A percentile compares a stretch with the other conserved stretches of the same genome.
These are phyloP conservation scores for Willaertia magna DNA, from an alignment of 208 protist species.

Conservation along the genomic window DNA sequence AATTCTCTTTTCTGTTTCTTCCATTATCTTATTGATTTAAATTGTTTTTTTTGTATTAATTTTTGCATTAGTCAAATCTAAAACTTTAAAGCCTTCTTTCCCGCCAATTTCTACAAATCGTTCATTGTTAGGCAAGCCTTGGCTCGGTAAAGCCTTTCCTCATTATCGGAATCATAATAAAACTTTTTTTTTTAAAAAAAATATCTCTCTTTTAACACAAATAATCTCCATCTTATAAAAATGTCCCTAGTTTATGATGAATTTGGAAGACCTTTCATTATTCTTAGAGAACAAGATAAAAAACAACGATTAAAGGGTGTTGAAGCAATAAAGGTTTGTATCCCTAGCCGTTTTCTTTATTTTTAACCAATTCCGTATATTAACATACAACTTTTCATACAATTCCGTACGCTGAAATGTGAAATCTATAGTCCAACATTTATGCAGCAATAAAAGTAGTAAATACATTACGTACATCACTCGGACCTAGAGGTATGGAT, in stretches of 20 bases:
- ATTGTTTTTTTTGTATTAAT: background rate
- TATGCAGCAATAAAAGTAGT: slow-evolving; percentile 86
- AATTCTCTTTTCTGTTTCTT: no score
- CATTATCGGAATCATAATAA: background rate
- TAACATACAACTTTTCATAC: background rate
- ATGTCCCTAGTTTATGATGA: slow-evolving; percentile 97
- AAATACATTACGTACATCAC: slow-evolving; percentile 88
- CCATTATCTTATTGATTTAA: no score
- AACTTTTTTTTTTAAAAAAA: background rate
- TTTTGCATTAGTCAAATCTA: background rate
- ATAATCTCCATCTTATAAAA: background rate
- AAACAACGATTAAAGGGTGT: slow-evolving; percentile 87
- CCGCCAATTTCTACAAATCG: background rate
- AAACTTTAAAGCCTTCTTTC: background rate
- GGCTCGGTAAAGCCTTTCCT: background rate
- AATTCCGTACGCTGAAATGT: background rate
- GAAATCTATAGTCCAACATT: slow-evolving; percentile 77
- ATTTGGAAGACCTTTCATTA: slow-evolving; percentile 96
- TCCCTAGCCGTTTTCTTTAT: no score
- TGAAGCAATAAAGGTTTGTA: slow-evolving; percentile 83
- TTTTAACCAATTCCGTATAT: no score
- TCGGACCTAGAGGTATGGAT: slow-evolving; percentile 94
- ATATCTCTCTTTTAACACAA: background rate
- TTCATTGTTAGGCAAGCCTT: background rate
- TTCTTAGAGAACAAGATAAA: slow-evolving; percentile 91